These are phyloP conservation scores for Truncatella angustata DNA, from an alignment of 2,329 filamentous ascomycete species.

Conservation along the genomic window DNA sequence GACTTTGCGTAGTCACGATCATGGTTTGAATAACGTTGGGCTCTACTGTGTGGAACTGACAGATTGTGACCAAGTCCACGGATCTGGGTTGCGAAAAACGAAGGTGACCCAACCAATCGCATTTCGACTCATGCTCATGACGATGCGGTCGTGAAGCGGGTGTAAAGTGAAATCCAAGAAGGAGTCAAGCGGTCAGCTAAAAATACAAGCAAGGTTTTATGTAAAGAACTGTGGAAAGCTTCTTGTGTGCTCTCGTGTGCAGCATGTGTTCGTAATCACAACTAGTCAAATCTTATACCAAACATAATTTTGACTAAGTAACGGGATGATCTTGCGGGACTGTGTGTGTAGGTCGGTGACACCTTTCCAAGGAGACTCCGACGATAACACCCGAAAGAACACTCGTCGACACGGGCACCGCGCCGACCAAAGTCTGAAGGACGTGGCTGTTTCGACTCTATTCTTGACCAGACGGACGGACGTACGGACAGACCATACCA, in stretches of 20 bases:
- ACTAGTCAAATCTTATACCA: constrained; percentile 8
- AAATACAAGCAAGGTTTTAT: constrained; percentile 2
- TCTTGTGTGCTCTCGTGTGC: too few relatives aligned
- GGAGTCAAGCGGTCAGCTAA: constrained; percentile 1
- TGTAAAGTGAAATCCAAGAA: neutral
- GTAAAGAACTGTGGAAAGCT: neutral
- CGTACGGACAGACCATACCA: neutral
- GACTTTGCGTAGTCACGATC: neutral
- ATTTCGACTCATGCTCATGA: constrained; percentile 1
- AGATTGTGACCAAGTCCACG: neutral
- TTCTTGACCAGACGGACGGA: neutral
- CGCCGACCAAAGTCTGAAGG: too few relatives aligned
- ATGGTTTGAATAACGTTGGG: neutral
- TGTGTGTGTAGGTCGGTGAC: neutral
- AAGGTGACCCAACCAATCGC: neutral
- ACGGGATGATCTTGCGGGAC: neutral
- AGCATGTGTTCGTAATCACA: neutral
- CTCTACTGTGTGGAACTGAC: neutral
- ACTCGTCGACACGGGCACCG: too few relatives aligned
- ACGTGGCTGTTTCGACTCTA: neutral
- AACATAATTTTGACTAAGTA: constrained; percentile 1
- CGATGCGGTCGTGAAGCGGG: neutral
- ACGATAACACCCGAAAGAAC: too few relatives aligned
- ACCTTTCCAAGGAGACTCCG: too few relatives aligned
- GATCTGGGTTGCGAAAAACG: neutral